Base-by-base conservation (phyloP, 805 yeast species). In the Lipomyces chichibuensis region DNA sequence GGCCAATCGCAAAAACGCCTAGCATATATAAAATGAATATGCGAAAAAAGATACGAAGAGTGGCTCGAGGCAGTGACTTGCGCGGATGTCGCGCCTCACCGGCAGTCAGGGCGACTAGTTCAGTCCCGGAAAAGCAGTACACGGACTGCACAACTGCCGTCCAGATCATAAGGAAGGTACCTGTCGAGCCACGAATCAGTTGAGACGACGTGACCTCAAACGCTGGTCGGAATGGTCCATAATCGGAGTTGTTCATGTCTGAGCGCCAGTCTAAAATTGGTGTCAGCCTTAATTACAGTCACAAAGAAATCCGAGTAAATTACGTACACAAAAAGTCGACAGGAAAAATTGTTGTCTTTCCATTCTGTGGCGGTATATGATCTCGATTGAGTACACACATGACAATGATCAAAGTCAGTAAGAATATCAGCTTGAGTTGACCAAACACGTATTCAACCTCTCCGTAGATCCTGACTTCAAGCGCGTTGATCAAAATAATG, bases 41-140 rank as follows among this genome's bases (percentile, higher is more conserved):
- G 77, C 95, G 83, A 92, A 93, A 89, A 78, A 91, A 89, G 2
- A 89, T 91, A 78, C 90, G 93, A 76, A 88, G 89, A 64, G 89
- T 85, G 52, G 94, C 93, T 59, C 83, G 83, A 49, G 94, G 95
- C 64, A 89, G 82, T 1, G 89, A 77, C 59, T 80, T 81, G 70
- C 88, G 81, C 56, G 95, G 94, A 75, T 89, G 84, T 52, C 77
- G 83, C 25, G 91, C 83, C 76, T 90, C 96, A 5, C 93, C 93
- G 35, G 93, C 90, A 9, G 92, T 89, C 60, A 90, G 80, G 57
- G 92, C 91, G 52, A 85, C 85, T 71, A 90, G 80, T 77, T 90
- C 95, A 14, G 90, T 84, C 65, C 94, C 94, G 51, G 89, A 86
- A 74, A 86, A 90, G 11, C 91, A 84, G 76, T 89, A 90, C 0